Base-by-base conservation (phyloP, 257 asterid species). In the Nicotiana sylvestris region DNA sequence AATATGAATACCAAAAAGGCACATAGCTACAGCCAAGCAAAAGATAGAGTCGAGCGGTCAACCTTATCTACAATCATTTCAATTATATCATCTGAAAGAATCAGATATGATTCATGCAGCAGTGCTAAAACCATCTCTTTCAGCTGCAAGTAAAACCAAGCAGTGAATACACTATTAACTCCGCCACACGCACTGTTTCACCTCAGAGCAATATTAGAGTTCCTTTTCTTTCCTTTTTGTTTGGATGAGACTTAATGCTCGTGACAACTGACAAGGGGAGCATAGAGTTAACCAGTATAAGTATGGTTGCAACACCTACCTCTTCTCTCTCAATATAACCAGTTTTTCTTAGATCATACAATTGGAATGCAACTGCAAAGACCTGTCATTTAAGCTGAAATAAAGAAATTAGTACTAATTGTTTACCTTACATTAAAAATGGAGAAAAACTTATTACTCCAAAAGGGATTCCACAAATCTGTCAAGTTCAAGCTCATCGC, bases 81-180 rank as follows among this genome's bases (percentile, higher is more conserved):
- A 6, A 96, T 88, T 2, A 85, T 85, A 35, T 96, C 98, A 57
- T 93, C 97, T 4, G 98, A 90, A 49, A 96, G 98, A 15, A 33
- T 85, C 17, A 96, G 90, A 18, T 96, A 98, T 0, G 97, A 96
- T 82, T 94, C 99, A 0, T 90, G 92, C 82, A 94, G 67, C 72
- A 96, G 87, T 10, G 99, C 97, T 89, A 94, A 77, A 37, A 96
- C 99, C 99, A 94, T 96, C 91, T 93, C 98, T 76, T 90, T 86
- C 84, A 96, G 85, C 98, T 95, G 94, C 77, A 85, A 80, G 27
- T 13, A 49, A 25, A 49, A 74, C 35, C 11, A 70, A n/a, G 17
- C 29, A 39, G n/a, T 57, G 3, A 39, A 49, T 49, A 49, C 8
- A 10, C 15, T 49, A 11, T 49, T 49, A 49, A 10, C 55, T 49